Conservation (phyloP, 257 asterid species). For the Nicotiana benthamiana region DNA sequence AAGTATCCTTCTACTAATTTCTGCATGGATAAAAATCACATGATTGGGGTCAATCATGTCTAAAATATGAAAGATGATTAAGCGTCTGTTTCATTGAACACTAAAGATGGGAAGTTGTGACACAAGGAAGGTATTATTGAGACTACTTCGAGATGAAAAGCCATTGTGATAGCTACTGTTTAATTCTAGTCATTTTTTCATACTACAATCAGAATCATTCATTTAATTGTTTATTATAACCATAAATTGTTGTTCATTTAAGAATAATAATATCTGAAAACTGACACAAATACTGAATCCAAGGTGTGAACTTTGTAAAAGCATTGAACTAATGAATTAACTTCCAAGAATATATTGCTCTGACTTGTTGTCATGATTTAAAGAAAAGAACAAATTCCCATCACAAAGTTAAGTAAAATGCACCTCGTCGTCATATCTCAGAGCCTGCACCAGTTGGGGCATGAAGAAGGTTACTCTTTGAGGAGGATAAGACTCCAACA, state of each 20-base stretch:
- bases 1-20: constrained; percentile 88
- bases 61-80: constrained; percentile 9
- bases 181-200: not conserved
- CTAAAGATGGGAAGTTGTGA: not conserved
- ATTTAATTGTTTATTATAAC: not conserved
- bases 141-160: not conserved
- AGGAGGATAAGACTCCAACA: constrained; percentile 97
- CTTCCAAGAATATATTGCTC: not conserved
- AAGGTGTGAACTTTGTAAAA: not conserved
- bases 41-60: constrained; percentile 7
- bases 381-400: not conserved
- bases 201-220: not conserved
- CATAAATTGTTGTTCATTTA: not conserved
- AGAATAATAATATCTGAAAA: not conserved
- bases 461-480: constrained; percentile 93
- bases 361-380: not conserved
- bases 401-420: constrained; percentile 3
- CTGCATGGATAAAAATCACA: constrained; percentile 43
- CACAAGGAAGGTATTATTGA: not conserved
- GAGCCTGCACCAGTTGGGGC: constrained; percentile 98
- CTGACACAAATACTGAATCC: not conserved
- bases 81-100: not conserved
- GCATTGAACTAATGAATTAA: not conserved
- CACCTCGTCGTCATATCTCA: constrained; percentile 95
- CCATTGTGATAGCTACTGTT: not conserved